These are phyloP conservation scores for Aspergillus persii DNA, from an alignment of 2,329 filamentous ascomycete genomes.

Conservation along the genomic window DNA sequence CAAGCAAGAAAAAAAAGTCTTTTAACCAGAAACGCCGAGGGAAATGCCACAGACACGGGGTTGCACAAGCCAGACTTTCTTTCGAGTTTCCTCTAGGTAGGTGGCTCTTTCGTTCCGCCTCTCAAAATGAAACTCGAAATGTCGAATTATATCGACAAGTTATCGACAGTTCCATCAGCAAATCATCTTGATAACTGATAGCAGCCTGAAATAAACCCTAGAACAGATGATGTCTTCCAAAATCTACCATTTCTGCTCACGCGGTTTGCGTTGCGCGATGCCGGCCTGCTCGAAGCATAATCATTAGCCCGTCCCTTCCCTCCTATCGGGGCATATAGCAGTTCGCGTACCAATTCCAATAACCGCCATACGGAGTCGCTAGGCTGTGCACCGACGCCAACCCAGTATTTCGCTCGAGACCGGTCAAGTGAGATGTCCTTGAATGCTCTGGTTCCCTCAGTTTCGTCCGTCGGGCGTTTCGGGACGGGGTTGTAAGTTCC, in stretches of 20 bases:
- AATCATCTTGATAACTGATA: neutral
- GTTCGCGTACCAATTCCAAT: constrained; percentile 67
- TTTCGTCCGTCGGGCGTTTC: constrained; percentile 48
- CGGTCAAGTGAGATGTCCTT: constrained; percentile 91
- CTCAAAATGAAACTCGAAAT: neutral
- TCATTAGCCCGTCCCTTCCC: neutral
- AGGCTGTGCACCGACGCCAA: constrained; percentile 94
- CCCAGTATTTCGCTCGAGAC: constrained; percentile 84
- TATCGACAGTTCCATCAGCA: too few relatives aligned
- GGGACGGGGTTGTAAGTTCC: constrained; percentile 64
- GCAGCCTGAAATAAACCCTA: neutral
- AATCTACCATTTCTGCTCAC: constrained; percentile 8
- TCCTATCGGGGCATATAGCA: neutral
- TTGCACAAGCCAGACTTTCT: neutral
- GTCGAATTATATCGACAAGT: neutral
- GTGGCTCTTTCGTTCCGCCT: neutral
- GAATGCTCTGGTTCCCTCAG: constrained; percentile 62
- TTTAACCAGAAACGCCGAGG: constrained; percentile 9
- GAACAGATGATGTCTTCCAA: neutral
- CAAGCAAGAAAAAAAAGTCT: neutral
- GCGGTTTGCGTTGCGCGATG: constrained; percentile 32
- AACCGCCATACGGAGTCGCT: constrained; percentile 86
- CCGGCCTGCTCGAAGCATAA: constrained; percentile 27
- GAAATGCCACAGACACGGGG: constrained; percentile 12
- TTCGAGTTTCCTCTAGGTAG: neutral